Conservation (phyloP, 495 filamentous ascomycete genomes). For the Clavariopsis aquatica region DNA sequence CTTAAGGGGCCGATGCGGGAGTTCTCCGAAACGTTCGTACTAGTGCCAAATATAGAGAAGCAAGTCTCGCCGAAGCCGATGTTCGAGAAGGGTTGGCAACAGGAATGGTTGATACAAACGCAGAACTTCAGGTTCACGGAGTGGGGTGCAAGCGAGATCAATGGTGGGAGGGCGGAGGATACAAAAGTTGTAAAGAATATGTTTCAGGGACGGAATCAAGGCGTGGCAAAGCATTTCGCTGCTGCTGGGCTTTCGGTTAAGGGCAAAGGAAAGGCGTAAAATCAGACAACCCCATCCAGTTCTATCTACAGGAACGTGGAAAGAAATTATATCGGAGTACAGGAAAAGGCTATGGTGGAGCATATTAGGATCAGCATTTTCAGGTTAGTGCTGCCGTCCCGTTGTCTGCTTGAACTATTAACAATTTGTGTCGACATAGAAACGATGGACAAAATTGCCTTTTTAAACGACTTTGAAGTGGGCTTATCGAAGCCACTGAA, state of each 20-base stretch:
- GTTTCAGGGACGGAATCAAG: conserved; percentile 5
- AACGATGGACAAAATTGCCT: too few species aligned
- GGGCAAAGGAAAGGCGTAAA: conserved; percentile 13
- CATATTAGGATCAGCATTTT: neutral
- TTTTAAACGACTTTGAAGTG: too few species aligned
- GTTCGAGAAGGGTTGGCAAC: conserved; percentile 28
- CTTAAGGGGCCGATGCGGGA: conserved; percentile 58
- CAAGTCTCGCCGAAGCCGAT: conserved; percentile 50
- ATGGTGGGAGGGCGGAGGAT: neutral
- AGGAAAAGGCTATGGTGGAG: neutral
- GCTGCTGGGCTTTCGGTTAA: conserved; percentile 17
- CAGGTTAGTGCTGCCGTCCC: too few species aligned
- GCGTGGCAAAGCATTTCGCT: conserved; percentile 1
- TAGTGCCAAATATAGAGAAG: conserved; percentile 72
- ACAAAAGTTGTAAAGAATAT: neutral
- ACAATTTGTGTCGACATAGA: too few species aligned
- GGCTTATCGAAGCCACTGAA: too few species aligned
- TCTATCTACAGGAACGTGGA: neutral
- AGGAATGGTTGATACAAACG: conserved; percentile 66
- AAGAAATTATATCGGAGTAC: neutral
- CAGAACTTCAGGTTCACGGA: conserved; percentile 63
- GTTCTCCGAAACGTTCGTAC: conserved; percentile 74
- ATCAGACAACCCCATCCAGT: neutral
- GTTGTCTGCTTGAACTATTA: too few species aligned
- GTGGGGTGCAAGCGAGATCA: conserved; percentile 21